phyloP scores from a whole-genome alignment of 2,329 filamentous ascomycete species.

The Paramyrothecium sp. region DNA sequence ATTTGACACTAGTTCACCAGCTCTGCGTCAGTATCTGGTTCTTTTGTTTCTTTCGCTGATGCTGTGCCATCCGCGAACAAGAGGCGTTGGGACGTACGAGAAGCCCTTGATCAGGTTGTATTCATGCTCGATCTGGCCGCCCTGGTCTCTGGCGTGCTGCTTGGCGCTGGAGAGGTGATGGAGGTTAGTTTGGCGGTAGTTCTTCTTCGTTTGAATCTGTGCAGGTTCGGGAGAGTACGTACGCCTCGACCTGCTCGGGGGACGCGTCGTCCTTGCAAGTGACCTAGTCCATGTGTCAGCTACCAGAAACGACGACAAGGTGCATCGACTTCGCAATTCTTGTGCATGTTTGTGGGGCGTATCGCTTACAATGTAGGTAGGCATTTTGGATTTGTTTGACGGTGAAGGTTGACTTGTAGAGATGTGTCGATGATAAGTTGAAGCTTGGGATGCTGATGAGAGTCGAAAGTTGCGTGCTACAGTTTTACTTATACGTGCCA shows the following conservation, averaged over 20 bases:
- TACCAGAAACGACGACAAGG: not conserved
- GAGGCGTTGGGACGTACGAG: constrained; percentile 61
- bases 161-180: constrained; percentile 63
- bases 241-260: constrained; percentile 67
- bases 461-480: not conserved
- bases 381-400: constrained; percentile 39
- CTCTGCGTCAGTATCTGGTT: not conserved
- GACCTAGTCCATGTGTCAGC: constrained; percentile 51
- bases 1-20: constrained; percentile 60
- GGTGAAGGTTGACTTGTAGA: constrained; percentile 1
- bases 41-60: not conserved
- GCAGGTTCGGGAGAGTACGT: constrained; percentile 22
- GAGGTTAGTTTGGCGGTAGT: not conserved
- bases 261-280: constrained; percentile 73
- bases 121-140: constrained; percentile 81
- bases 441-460: constrained; percentile 11
- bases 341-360: not conserved
- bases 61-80: not conserved
- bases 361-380: constrained; percentile 52
- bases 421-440: constrained; percentile 3
- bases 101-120: constrained; percentile 90
- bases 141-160: constrained; percentile 69
- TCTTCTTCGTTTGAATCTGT: not conserved
- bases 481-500: not conserved
- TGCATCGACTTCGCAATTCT: not conserved